Evolutionary conservation across 768 basidiomycete species (phyloP), one percentile per base, ranked within the genome.

Genomic region (Suillus occidentalis): DNA sequence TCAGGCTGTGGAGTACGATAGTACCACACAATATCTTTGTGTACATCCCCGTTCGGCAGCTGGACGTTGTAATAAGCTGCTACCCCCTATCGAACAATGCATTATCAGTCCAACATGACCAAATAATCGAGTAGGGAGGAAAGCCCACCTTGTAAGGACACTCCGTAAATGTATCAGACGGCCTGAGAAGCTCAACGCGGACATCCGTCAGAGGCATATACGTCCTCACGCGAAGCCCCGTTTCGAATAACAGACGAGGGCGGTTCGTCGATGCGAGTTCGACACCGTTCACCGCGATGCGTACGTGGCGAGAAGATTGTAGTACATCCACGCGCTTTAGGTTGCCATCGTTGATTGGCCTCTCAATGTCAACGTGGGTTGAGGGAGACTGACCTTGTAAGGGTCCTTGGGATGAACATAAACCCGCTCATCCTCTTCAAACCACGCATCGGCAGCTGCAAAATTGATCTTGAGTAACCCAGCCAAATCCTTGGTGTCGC

Each of bases 361-460:
- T 2, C 37, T 47, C n/a, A 22, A 22, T 18, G 57, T 50, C 25
- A 64, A 49, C 37, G 13, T 40, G 39, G 37, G 20, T 20, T 25
- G 25, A 34, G 49, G 20, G 12, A 52, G 18, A 64, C 71, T 50
- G 4, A 88, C 88, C 80, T 90, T 89, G 75, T 88, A 90, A 1
- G 88, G 87, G 71, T 90, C 88, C 68, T 85, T 89, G 9, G 87
- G 85, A 65, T 90, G 88, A 2, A 81, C 77, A 63, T 80, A 85
- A 39, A 89, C 81, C 63, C 84, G 73, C 57, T 90, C 87, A 58
- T 89, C 88, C 70, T 89, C 88, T 47, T 47, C 45, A 13, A 47
- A 9, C 45, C 45, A 47, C 4, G 82, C 81, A 66, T 88, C 87
- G 69, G 83, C 81, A 20, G 80, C 81, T 16, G 74, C 73, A 61